Evolutionary conservation across 176 grass and related monocot genomes (phyloP), one percentile per base, ranked within the genome.

Genomic region (Areca catechu): DNA sequence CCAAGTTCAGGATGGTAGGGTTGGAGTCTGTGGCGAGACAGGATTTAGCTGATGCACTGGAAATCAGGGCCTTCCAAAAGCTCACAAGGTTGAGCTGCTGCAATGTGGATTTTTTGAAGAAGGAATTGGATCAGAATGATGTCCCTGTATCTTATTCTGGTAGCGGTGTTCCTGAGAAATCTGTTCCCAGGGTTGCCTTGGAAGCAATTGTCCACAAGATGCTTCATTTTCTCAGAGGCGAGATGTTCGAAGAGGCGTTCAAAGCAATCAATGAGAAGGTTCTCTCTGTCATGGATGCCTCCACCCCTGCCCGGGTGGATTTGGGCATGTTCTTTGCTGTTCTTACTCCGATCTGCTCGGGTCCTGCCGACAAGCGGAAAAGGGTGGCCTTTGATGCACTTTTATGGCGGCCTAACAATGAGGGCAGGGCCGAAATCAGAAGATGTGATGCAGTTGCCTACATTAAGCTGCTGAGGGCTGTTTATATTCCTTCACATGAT

Each of bases 251-350:
- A 63, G 87, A 84, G 5, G 78, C 84, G 74, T 60, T 92, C 54
- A 98, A 98, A 67, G 84, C 72, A 12, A 98, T 89, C 55, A 98
- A 98, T 1, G 87, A 98, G 77, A 91, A 76, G 62, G 73, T 92
- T 73, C 85, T 98, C 60, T 89, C 87, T 0, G 70, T 92, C 19
- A 66, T 98, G 74, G 93, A 89, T 76, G 76, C 76, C 17, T 82
- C 93, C 64, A 88, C 84, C 43, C 85, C 93, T 23, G 93, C 84
- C 53, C 88, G 87, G 43, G 71, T 92, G 55, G 93, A 98, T 67
- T 79, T 98, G 64, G 93, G 93, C 19, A 83, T 98, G 93, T 89
- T 98, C 76, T 92, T 98, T 48, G 87, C 93, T 21, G 75, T 92
- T 30, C 80, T 98, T 20, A 84, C 93, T 57, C 93, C 93, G 10